Evolutionary conservation across 352 stramenopile genomes (phyloP).

Genomic region (Globisporangium paroecandrum): DNA sequence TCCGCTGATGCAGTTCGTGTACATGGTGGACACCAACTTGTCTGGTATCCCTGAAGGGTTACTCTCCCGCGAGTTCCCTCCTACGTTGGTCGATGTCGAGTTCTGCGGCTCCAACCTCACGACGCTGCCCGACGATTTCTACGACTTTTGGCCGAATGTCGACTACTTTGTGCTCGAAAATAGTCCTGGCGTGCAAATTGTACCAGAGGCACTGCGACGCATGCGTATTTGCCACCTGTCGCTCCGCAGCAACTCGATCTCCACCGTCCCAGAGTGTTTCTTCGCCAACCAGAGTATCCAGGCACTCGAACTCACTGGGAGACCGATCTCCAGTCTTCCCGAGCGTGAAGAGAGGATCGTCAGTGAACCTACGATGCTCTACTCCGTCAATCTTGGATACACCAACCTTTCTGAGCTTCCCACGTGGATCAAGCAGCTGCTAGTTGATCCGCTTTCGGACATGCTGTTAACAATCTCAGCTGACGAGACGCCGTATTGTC

Average conservation of each 20-base stretch:
- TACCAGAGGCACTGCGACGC: slow-evolving; percentile 3
- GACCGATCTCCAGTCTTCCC: slow-evolving; percentile 2
- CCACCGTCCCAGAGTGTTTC: not conserved
- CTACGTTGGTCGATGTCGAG: slow-evolving; percentile 4
- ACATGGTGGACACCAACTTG: slow-evolving; percentile 8
- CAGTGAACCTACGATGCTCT: not conserved
- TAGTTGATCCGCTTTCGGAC: not conserved
- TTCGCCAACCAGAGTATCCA: slow-evolving; percentile 5
- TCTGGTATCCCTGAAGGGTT: not conserved
- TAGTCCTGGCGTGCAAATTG: not conserved
- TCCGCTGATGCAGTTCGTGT: slow-evolving; percentile 1
- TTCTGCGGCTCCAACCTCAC: slow-evolving; percentile 9
- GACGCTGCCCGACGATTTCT: not conserved
- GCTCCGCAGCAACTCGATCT: slow-evolving; percentile 13
- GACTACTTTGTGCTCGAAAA: slow-evolving; percentile 16
- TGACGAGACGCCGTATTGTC: slow-evolving; percentile 5
- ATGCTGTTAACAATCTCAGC: slow-evolving; percentile 4
- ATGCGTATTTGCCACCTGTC: slow-evolving; percentile 6
- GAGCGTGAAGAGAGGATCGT: not conserved
- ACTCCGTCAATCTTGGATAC: slow-evolving; percentile 4
- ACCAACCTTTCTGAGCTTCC: slow-evolving; percentile 1
- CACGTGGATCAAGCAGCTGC: not conserved
- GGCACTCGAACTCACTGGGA: slow-evolving; percentile 8
- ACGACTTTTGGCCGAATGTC: slow-evolving; percentile 5
- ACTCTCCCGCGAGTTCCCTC: slow-evolving; percentile 10